These are phyloP conservation scores for Pseudopithomyces maydicus DNA, from an alignment of 2,329 filamentous ascomycete genomes.

Conservation along the genomic window DNA sequence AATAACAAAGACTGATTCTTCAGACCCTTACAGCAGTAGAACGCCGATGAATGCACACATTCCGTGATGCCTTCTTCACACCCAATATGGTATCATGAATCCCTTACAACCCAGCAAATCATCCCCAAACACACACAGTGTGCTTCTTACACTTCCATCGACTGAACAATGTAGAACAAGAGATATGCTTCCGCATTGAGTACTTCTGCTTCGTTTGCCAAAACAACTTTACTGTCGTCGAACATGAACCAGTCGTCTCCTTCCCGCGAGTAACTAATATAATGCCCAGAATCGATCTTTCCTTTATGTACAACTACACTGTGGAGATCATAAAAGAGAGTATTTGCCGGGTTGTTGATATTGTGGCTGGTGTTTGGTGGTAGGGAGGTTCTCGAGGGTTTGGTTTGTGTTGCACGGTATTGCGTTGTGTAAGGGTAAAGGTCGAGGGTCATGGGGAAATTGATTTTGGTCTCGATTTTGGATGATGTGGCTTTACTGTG, in stretches of 20 bases:
- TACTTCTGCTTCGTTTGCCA: conserved; percentile 83
- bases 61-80: not conserved
- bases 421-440: conserved; percentile 87
- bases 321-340: conserved; percentile 81
- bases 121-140: not conserved
- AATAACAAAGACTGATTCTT: too few species aligned
- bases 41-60: not conserved
- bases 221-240: conserved; percentile 90
- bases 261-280: conserved; percentile 85
- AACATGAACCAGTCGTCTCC: conserved; percentile 92
- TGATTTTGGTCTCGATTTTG: conserved; percentile 86
- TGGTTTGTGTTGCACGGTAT: conserved; percentile 41
- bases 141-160: conserved; percentile 32
- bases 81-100: not conserved
- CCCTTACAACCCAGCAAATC: not conserved
- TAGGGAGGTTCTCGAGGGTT: conserved; percentile 45
- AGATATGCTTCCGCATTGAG: conserved; percentile 86
- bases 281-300: conserved; percentile 90
- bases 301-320: conserved; percentile 93
- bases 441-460: conserved; percentile 85
- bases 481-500: conserved; percentile 75
- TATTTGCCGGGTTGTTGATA: conserved; percentile 48
- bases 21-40: not conserved
- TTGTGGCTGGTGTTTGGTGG: conserved; percentile 35
- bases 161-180: conserved; percentile 71